phyloP scores from a whole-genome alignment of 2,329 filamentous ascomycete genomes.

The Xylariaceae sp. region DNA sequence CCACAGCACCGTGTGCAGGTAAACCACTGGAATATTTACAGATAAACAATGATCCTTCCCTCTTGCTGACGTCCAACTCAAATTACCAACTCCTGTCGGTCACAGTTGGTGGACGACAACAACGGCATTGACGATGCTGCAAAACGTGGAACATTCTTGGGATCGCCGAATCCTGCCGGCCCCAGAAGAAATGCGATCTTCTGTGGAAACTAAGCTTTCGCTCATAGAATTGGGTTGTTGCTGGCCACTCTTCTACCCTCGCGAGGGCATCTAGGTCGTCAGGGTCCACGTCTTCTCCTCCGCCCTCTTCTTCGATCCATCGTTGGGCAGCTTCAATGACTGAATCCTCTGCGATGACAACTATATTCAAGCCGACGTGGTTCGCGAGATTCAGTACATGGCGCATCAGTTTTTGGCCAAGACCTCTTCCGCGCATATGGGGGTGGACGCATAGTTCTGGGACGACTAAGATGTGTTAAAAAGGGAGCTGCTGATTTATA shows the following conservation, averaged over 20 bases:
- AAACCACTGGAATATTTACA: no score
- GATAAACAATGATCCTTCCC: no score
- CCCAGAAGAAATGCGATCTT: constrained; percentile 18
- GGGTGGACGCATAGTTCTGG: constrained; percentile 17
- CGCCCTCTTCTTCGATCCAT: constrained; percentile 9
- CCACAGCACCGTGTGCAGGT: no score
- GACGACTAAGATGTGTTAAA: constrained; percentile 10
- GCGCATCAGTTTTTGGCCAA: constrained; percentile 13
- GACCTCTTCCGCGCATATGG: constrained; percentile 8
- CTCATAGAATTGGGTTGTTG: constrained; percentile 11
- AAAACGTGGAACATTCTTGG: constrained; percentile 18
- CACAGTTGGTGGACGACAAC: no score
- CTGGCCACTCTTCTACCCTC: constrained; percentile 7
- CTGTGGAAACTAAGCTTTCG: constrained; percentile 12
- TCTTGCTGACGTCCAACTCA: no score
- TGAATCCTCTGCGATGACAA: constrained; percentile 14
- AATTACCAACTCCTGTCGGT: no score
- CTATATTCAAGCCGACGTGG: constrained; percentile 10
- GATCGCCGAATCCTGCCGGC: constrained; percentile 11
- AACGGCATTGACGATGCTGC: no score
- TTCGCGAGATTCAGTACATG: constrained; percentile 13
- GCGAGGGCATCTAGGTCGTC: constrained; percentile 7
- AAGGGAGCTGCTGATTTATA: constrained; percentile 2
- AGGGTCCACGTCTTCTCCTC: constrained; percentile 9
- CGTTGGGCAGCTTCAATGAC: constrained; percentile 12